Evolutionary conservation across 2,329 filamentous ascomycete genomes (phyloP).

Genomic region (Anisogramma anomala): DNA sequence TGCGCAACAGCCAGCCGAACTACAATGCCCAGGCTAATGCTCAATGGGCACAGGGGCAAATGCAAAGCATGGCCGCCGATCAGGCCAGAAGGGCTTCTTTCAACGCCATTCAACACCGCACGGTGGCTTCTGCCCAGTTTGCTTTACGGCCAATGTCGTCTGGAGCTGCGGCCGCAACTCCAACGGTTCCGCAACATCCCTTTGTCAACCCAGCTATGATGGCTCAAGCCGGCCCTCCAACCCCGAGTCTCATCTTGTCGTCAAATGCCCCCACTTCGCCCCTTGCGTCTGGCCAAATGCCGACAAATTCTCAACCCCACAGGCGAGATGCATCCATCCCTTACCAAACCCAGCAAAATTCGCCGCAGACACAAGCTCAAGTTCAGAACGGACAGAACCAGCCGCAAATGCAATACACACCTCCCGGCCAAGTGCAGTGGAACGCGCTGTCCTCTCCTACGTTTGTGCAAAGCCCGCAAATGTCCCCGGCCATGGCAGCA

Average conservation of each 20-base stretch:
- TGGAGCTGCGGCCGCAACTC: not conserved
- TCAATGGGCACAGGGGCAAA: slow-evolving; percentile 7
- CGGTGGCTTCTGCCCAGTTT: not conserved
- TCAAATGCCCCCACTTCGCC: not conserved
- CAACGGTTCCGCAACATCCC: not conserved
- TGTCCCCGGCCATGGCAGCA: not conserved
- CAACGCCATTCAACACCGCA: not conserved
- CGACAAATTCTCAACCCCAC: not conserved
- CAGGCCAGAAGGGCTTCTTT: not conserved
- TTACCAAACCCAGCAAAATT: not conserved
- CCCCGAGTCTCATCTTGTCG: not conserved
- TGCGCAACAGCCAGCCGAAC: slow-evolving; percentile 4
- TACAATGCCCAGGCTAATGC: not conserved
- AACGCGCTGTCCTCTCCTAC: not conserved
- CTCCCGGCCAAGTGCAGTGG: not conserved
- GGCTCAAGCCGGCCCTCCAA: not conserved
- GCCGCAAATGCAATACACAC: not conserved
- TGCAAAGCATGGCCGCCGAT: not conserved
- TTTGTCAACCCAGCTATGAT: not conserved
- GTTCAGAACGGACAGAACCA: not conserved
- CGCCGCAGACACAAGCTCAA: not conserved
- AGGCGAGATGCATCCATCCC: too few relatives aligned
- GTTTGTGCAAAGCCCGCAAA: not conserved
- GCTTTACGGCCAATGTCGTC: not conserved
- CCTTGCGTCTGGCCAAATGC: not conserved